Conservation (phyloP, 1,284 basidiomycete genomes). For the Nidula niveotomentosa region DNA sequence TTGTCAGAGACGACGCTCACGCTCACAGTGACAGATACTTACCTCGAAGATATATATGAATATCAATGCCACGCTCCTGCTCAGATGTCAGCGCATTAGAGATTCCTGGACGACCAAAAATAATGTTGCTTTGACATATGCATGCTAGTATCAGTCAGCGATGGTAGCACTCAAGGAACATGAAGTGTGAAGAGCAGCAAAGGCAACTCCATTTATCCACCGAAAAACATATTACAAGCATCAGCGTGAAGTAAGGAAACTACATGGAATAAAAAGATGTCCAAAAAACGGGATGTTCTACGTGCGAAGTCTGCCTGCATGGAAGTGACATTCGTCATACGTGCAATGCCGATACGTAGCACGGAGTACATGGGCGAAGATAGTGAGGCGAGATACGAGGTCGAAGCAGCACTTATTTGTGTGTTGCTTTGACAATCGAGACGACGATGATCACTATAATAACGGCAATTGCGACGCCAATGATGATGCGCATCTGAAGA, state of each 20-base stretch:
- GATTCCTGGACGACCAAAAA: too few species aligned
- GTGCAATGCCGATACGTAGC: neutral
- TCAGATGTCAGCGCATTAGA: too few species aligned
- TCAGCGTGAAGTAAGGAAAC: neutral
- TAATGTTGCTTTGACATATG: too few species aligned
- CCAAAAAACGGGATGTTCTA: neutral
- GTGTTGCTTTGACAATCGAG: conserved; percentile 82
- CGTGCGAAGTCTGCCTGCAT: too few species aligned
- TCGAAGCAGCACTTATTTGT: conserved; percentile 31
- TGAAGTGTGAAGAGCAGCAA: neutral
- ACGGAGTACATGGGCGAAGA: neutral
- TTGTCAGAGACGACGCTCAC: too few species aligned
- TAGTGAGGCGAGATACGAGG: neutral
- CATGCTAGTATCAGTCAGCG: too few species aligned
- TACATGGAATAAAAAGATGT: neutral
- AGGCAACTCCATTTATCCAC: neutral
- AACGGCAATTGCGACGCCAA: conserved; percentile 83
- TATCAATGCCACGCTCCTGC: too few species aligned
- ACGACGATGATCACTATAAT: conserved; percentile 95
- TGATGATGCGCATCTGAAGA: conserved; percentile 84
- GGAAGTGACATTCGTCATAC: too few species aligned
- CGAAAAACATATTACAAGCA: neutral
- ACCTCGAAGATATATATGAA: too few species aligned
- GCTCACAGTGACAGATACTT: too few species aligned
- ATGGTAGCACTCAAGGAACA: too few species aligned